Evolutionary conservation across 495 filamentous ascomycete genomes (phyloP).

Genomic region (Penicillium cosmopolitanum): DNA sequence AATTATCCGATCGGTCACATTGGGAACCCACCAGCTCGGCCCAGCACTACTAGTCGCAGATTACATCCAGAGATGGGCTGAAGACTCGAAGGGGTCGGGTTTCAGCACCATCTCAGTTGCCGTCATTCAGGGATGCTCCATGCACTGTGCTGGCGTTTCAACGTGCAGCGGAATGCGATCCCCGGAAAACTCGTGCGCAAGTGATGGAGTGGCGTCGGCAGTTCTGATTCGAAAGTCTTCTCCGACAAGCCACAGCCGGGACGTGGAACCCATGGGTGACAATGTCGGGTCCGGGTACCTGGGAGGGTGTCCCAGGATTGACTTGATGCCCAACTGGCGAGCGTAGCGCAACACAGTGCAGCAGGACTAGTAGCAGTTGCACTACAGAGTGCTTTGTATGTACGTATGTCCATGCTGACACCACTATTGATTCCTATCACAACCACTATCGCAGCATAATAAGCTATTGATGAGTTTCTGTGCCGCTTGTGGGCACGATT

Average conservation of each 20-base stretch:
- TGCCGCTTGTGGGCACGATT: conserved; percentile 1
- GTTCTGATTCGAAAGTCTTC: conserved; percentile 25
- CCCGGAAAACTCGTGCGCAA: conserved; percentile 18
- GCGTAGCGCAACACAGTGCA: not conserved
- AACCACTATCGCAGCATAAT: not conserved
- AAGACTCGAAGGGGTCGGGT: not conserved
- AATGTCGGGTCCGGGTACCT: conserved; percentile 18
- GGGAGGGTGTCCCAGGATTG: not conserved
- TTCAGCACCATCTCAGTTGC: conserved; percentile 3
- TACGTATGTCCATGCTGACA: no score
- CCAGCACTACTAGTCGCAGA: conserved; percentile 2
- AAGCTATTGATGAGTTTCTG: not conserved
- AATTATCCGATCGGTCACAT: conserved; percentile 28
- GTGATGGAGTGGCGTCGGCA: conserved; percentile 29
- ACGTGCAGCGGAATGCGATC: conserved; percentile 21
- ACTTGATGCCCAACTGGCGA: conserved; percentile 6
- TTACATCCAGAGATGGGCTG: conserved; percentile 1
- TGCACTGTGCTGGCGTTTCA: conserved; percentile 1
- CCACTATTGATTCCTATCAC: not conserved
- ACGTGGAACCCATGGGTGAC: conserved; percentile 18
- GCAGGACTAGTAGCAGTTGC: not conserved
- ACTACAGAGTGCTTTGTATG: not conserved
- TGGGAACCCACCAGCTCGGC: conserved; percentile 3
- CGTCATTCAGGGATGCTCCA: not conserved
- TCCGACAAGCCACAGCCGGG: conserved; percentile 27